phyloP scores from a whole-genome alignment of 441 rosid species.

The Gossypium armourianum region DNA sequence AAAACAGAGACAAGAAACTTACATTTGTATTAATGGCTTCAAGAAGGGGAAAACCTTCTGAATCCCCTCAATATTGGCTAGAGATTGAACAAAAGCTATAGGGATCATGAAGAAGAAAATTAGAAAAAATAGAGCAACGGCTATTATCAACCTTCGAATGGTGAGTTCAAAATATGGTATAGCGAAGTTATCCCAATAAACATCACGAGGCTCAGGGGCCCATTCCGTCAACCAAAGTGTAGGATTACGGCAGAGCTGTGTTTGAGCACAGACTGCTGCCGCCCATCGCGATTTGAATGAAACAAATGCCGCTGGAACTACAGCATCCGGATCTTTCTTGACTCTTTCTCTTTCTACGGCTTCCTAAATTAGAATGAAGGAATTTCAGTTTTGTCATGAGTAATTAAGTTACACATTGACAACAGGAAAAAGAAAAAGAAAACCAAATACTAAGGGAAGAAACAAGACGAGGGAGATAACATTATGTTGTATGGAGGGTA shows the following conservation, averaged over 20 bases:
- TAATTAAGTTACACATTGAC: neutral
- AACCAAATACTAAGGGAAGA: neutral
- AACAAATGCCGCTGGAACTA: slow-evolving; percentile 58
- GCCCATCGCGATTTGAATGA: slow-evolving; percentile 61
- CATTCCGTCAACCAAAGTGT: slow-evolving; percentile 56
- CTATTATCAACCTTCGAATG: slow-evolving; percentile 40
- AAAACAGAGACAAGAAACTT: slow-evolving; percentile 18
- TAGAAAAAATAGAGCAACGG: slow-evolving; percentile 38
- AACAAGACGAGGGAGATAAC: neutral
- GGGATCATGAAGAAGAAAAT: slow-evolving; percentile 60
- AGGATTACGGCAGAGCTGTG: slow-evolving; percentile 52
- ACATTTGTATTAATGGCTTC: slow-evolving; percentile 34
- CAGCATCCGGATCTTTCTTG: slow-evolving; percentile 33
- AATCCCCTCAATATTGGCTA: slow-evolving; percentile 53
- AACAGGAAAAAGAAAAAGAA: neutral
- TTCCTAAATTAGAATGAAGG: slow-evolving; percentile 30
- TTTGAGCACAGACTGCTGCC: slow-evolving; percentile 62
- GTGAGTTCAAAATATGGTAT: slow-evolving; percentile 47
- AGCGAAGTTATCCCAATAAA: slow-evolving; percentile 53
- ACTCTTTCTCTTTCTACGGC: slow-evolving; percentile 40
- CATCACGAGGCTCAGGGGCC: slow-evolving; percentile 63
- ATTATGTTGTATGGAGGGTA: neutral
- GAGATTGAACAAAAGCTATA: slow-evolving; percentile 56
- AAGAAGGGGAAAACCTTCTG: slow-evolving; percentile 48
- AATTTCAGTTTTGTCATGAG: neutral